phyloP scores from a whole-genome alignment of 495 filamentous ascomycete genomes.

The Tuber indicum region DNA sequence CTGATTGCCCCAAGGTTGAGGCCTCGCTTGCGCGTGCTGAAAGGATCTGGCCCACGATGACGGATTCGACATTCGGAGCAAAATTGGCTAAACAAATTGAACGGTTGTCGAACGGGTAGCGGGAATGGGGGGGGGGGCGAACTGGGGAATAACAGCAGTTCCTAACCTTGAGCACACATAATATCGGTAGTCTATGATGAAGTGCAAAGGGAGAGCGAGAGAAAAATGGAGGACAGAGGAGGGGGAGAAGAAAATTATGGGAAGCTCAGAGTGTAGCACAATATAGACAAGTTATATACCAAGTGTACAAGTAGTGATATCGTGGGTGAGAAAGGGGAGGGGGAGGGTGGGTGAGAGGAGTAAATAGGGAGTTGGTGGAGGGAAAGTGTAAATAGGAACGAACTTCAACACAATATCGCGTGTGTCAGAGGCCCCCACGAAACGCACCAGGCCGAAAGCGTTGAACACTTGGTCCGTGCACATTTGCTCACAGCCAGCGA shows the following conservation, averaged over 20 bases:
- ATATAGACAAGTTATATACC: background rate
- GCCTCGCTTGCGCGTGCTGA: background rate
- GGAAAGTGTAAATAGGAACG: background rate
- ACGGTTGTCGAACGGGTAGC: background rate
- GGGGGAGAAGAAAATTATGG: background rate
- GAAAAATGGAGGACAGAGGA: background rate
- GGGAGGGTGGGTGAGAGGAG: background rate
- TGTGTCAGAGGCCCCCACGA: background rate
- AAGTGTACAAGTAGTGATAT: background rate
- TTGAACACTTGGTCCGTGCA: conserved; percentile 2
- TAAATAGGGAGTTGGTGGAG: background rate
- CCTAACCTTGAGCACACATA: background rate
- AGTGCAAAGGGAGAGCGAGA: background rate
- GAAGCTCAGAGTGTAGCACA: background rate
- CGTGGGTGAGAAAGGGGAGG: background rate
- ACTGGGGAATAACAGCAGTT: background rate
- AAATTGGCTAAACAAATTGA: background rate
- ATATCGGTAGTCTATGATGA: background rate
- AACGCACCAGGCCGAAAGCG: background rate
- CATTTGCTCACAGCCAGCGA: background rate
- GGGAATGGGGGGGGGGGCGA: background rate
- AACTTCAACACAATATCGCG: background rate
- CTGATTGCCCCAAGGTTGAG: background rate
- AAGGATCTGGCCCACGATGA: background rate
- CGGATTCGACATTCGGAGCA: background rate